Evolutionary conservation across 768 basidiomycete species (phyloP).

Genomic region (Tricholoma saponaceum): DNA sequence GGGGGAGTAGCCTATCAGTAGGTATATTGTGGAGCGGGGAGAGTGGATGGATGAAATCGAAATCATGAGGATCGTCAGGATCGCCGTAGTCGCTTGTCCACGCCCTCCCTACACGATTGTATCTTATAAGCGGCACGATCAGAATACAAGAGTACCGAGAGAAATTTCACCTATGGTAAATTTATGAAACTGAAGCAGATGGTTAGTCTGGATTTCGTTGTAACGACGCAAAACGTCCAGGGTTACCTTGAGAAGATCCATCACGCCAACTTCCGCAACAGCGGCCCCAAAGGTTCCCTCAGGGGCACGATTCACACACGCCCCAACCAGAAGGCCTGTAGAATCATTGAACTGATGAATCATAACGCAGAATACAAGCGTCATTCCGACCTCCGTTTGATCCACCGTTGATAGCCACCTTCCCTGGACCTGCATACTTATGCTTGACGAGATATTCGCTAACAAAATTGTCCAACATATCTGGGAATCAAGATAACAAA

Average conservation of each 20-base stretch:
- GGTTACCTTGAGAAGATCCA: constrained; percentile 70
- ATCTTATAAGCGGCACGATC: constrained; percentile 3
- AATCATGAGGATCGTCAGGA: constrained; percentile 70
- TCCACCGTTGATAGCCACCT: constrained; percentile 73
- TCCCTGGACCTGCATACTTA: constrained; percentile 63
- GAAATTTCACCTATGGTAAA: constrained; percentile 61
- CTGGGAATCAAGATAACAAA: not conserved
- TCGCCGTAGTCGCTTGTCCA: constrained; percentile 82
- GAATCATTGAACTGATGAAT: not conserved
- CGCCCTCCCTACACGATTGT: constrained; percentile 45
- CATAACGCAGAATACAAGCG: not conserved
- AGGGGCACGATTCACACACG: constrained; percentile 78
- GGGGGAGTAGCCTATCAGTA: constrained; percentile 54
- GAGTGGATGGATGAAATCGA: constrained; percentile 79
- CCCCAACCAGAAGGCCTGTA: constrained; percentile 73
- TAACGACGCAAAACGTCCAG: not conserved
- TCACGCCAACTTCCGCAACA: constrained; percentile 78
- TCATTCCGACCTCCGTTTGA: constrained; percentile 68
- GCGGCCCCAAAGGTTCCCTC: constrained; percentile 74
- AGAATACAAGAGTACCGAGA: not conserved
- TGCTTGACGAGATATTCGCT: constrained; percentile 73
- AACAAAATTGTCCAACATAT: constrained; percentile 1
- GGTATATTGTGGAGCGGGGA: constrained; percentile 83
- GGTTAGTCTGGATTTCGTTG: constrained; percentile 2
- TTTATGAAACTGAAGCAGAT: constrained; percentile 51